Conservation (phyloP, 75 land plant species). For the Ceratopteris richardii region DNA sequence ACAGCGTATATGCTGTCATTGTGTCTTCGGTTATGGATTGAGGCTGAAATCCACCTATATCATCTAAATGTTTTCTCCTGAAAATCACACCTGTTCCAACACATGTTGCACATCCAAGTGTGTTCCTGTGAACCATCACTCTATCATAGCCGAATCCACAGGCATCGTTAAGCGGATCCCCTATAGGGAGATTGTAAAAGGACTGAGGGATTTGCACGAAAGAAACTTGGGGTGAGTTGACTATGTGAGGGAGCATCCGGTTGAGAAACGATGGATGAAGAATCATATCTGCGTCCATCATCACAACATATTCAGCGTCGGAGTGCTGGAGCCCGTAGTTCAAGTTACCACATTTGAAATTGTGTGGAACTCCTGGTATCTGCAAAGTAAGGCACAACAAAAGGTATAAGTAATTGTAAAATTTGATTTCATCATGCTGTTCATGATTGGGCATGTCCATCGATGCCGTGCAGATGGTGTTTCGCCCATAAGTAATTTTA, state of each 20-base stretch:
- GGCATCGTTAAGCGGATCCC: constrained; percentile 26
- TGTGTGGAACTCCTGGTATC: constrained; percentile 16
- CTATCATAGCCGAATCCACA: constrained; percentile 21
- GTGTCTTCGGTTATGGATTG: constrained; percentile 33
- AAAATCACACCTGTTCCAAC: constrained; percentile 20
- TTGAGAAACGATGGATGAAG: constrained; percentile 20
- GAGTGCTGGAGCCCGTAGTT: constrained; percentile 24
- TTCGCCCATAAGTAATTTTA: too few species aligned
- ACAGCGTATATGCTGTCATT: constrained; percentile 23
- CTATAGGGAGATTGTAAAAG: constrained; percentile 27
- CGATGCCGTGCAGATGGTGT: too few species aligned
- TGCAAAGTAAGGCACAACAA: background rate
- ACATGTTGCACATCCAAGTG: constrained; percentile 13
- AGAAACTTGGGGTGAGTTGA: constrained; percentile 14
- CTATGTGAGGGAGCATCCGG: constrained; percentile 16
- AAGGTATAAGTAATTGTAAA: too few species aligned
- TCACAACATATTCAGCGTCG: constrained; percentile 19
- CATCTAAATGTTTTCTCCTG: constrained; percentile 20
- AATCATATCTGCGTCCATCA: constrained; percentile 38
- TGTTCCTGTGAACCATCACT: constrained; percentile 15
- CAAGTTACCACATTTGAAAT: constrained; percentile 27
- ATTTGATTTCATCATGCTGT: too few species aligned
- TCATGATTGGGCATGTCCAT: too few species aligned
- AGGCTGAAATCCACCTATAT: constrained; percentile 32
- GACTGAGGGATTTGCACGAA: constrained; percentile 27